Base-by-base conservation (phyloP, 805 yeast genomes). In the Lachancea meyersii region DNA sequence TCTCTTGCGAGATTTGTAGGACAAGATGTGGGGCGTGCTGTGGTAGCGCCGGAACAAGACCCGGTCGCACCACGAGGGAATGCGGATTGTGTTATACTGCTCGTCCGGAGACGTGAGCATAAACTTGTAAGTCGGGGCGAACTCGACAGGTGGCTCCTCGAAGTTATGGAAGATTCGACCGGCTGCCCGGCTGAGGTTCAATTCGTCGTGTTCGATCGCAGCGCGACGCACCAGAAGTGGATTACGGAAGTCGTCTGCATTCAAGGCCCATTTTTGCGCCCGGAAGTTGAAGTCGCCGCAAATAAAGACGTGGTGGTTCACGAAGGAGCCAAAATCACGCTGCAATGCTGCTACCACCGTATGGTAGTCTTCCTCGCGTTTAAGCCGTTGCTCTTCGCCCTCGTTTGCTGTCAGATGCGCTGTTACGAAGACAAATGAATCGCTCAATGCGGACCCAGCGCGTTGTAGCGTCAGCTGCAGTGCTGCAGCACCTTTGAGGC, bases 41-140 rank as follows among this genome's bases (percentile, higher is more conserved):
- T 57, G 50, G 45, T 80, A 76, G 1, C 68, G 57, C 43, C 75
- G 73, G 53, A 67, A 86, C 35, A 89, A 58, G 5, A 89, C 75
- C 41, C 97, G 65, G 58, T 89, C 97, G 62, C 96, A 88, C 95
- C 95, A 89, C 5, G 95, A 81, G 0, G 96, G 94, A 1, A 68
- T 65, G 43, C 96, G 69, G 50, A 78, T 80, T 1, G 58, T 32
- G 46, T 76, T 75, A 58, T 76, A 84, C 8, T 64, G 61, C n/a
- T 72, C 70, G 3, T 43, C 37, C 3, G 49, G 40, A 0, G 79
- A 69, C 24, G 76, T 73, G 1, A 71, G 45, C 39, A 62, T 60
- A 58, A 69, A 85, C 63, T 89, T 89, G 67, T 82, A 89, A 0
- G 95, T 84, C 9, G 95, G 96, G n/a, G 67, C 68, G 58, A 89